Base-by-base conservation (phyloP, 2,329 filamentous ascomycete species). In the Pseudogymnoascus sp. region DNA sequence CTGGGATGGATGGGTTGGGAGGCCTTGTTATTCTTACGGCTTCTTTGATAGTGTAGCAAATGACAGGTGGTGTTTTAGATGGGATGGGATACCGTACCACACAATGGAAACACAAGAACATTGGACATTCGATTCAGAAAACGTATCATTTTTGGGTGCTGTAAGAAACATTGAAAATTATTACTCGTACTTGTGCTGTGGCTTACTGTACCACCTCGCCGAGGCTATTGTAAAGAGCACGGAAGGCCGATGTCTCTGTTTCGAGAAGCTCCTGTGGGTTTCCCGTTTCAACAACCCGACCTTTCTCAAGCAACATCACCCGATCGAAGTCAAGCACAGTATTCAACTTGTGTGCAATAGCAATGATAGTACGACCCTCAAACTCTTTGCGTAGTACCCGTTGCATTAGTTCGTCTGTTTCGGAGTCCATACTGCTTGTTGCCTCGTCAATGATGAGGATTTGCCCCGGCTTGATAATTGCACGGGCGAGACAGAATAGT, bases 271-370 rank as follows among this genome's bases (percentile, higher is more conserved):
- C 25, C 25, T 50, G 43, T 6, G 43, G 43, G 25, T 50, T 22
- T n/a, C 86, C 93, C 70, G 84, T 97, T 75, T 97, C 92, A 9
- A 92, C 81, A 20, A 96, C 86, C 64, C 83, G 76, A n/a, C 75
- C 74, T 54, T 71, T 60, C 64, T 79, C 76, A 68, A 83, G 74
- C 6, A 82, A 77, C 1, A 76, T 73, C 33, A 82, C 74, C 47
- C 73, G 74, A 67, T 82, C 79, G 70, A 79, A 81, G 63, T 80
- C 79, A 50, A 78, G 70, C 47, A 82, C 78, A 0, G 77, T 81
- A 7, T 74, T 67, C 30, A 76, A 63, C 5, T 70, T 63, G 65
- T 77, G 75, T 22, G 73, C 73, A 4, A 76, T 70, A 0, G 70
- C 70, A 43, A 76, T 68, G 9, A 87, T 77, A 8, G 85, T 87